Percentiles rank a stretch among this genome's conserved stretches.
phyloP scores from a whole-genome alignment of 2,329 filamentous ascomycete species.

The Alternaria conjuncta region DNA sequence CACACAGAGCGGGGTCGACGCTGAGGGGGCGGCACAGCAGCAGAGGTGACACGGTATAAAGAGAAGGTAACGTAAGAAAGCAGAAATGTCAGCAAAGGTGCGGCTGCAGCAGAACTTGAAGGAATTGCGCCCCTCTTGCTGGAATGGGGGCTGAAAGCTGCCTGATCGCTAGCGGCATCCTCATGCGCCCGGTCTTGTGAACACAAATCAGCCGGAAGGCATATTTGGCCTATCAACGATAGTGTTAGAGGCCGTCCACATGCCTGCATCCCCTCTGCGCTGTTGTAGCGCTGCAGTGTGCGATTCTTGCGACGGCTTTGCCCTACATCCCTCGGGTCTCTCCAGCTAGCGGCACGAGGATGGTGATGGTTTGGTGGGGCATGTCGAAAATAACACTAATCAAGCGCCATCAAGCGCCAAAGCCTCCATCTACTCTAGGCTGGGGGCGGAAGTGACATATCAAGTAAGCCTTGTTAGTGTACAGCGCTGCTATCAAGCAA shows the following conservation, averaged over 20 bases:
- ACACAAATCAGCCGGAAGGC: slow-evolving; percentile 13
- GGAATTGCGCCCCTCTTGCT: slow-evolving; percentile 16
- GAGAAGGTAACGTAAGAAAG: slow-evolving; percentile 24
- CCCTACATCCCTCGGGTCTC: background rate
- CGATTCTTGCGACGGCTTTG: slow-evolving; percentile 1
- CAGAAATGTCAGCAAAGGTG: slow-evolving; percentile 19
- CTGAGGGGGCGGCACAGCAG: slow-evolving; percentile 27
- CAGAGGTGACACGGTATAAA: slow-evolving; percentile 29
- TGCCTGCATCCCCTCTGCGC: slow-evolving; percentile 5
- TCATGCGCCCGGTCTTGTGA: slow-evolving; percentile 31
- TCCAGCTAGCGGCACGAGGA: background rate
- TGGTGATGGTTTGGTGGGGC: slow-evolving; percentile 11
- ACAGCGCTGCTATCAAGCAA: background rate
- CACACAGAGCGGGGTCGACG: slow-evolving; percentile 24
- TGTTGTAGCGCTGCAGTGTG: slow-evolving; percentile 7
- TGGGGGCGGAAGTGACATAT: slow-evolving; percentile 3
- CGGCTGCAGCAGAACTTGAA: slow-evolving; percentile 28
- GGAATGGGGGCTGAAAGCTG: slow-evolving; percentile 29
- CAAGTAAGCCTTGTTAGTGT: background rate
- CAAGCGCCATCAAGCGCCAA: background rate
- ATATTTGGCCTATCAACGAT: slow-evolving; percentile 4
- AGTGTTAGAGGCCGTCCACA: slow-evolving; percentile 13
- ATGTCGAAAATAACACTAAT: slow-evolving; percentile 10
- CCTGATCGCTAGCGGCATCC: background rate
- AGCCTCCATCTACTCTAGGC: slow-evolving; percentile 3